Base-by-base conservation (phyloP, 2,329 filamentous ascomycete species). In the Talaromyces marneffei region DNA sequence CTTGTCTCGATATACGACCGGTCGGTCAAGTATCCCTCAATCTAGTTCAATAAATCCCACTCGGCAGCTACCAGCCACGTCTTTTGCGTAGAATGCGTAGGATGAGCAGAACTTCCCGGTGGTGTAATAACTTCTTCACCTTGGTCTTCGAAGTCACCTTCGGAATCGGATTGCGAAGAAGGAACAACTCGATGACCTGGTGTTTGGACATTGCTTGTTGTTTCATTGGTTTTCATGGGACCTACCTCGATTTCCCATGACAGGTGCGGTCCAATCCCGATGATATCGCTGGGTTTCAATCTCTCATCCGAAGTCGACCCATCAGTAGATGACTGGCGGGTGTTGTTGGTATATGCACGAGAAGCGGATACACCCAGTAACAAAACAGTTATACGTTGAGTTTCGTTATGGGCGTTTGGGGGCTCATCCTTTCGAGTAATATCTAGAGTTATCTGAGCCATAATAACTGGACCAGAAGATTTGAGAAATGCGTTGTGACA, bases 51-150 rank as follows among this genome's bases (percentile, higher is more conserved):
- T 52, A 77, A 46, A 62, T 76, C 73, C 76, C 76, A 78, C 62
- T 77, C 74, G 67, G 75, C 70, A 23, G 68, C 70, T 23, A 78
- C 69, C 14, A 74, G 63, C 74, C 76, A 78, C 27, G 61, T 67
- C 29, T 68, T 66, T n/a, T 20, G 50, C 8, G 23, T 40, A 25
- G 23, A 8, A 18, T 42, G 35, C n/a, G 46, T 40, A 25, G 23
- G 4, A 18, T 42, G 35, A 12, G 46, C 23, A 54, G 37, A 23
- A 25, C 23, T 37, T 25, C 44, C 3, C 2, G 23, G 20, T 14
- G 12, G 29, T 18, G 35, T 20, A 16, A n/a, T 31, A 10, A 37
- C 39, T 12, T 57, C 37, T 18, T 52, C 37, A 14, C n/a, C 23
- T 39, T 29, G 37, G 9, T 55, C 50, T 37, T 57, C 44, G 12